Evolutionary conservation across 2,329 filamentous ascomycete species (phyloP).

Genomic region (Xylaria sp.): DNA sequence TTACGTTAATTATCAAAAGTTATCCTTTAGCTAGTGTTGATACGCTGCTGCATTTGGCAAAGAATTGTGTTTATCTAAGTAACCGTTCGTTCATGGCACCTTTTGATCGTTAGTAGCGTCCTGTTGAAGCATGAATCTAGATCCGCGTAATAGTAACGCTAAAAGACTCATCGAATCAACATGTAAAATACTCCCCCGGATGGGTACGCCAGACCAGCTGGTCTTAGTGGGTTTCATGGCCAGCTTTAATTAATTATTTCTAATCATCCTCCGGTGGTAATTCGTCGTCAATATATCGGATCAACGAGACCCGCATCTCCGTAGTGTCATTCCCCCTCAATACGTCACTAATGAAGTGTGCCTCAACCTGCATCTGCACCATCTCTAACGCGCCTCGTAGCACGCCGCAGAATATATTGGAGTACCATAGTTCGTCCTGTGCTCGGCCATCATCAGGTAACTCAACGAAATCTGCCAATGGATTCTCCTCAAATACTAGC

Average conservation of each 20-base stretch:
- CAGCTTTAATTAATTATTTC: slow-evolving; percentile 30
- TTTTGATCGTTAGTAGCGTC: neutral
- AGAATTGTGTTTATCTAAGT: neutral
- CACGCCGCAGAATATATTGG: slow-evolving; percentile 95
- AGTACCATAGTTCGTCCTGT: slow-evolving; percentile 98
- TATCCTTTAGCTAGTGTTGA: too few species aligned
- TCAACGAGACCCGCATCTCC: slow-evolving; percentile 92
- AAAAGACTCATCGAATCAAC: neutral
- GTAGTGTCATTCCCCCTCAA: slow-evolving; percentile 94
- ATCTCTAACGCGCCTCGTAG: slow-evolving; percentile 93
- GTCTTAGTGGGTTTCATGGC: neutral
- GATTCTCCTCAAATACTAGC: slow-evolving; percentile 95
- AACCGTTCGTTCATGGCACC: neutral
- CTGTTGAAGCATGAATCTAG: neutral
- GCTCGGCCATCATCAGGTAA: slow-evolving; percentile 94
- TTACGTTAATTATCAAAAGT: too few species aligned
- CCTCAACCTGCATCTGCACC: slow-evolving; percentile 99
- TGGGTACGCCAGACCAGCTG: neutral
- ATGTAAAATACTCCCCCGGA: too few species aligned
- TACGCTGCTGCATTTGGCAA: neutral
- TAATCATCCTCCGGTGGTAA: slow-evolving; percentile 96
- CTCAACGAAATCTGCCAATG: slow-evolving; percentile 96
- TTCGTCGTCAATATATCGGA: slow-evolving; percentile 97
- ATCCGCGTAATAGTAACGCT: neutral
- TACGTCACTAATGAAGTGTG: slow-evolving; percentile 94